These are phyloP conservation scores for Rusavskia elegans DNA, from an alignment of 495 filamentous ascomycete genomes.

Conservation along the genomic window DNA sequence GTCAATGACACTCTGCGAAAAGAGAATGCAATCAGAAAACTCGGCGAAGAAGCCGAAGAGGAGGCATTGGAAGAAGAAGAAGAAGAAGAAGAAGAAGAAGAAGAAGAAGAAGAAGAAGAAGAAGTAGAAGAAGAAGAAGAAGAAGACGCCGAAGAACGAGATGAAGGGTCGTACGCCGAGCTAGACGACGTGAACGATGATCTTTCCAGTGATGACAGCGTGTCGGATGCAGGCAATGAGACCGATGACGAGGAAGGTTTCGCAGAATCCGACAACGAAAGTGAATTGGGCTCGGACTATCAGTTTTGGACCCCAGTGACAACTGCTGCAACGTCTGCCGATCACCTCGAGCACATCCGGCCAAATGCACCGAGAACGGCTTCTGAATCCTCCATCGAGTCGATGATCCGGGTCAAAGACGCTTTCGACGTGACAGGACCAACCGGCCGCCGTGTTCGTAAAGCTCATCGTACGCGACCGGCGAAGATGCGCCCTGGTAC, in stretches of 20 bases:
- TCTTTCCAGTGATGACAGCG: constrained; percentile 36
- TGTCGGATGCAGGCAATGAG: constrained; percentile 59
- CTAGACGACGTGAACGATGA: constrained; percentile 27
- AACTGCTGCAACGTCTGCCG: constrained; percentile 39
- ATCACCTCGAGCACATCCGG: constrained; percentile 32
- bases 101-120: constrained; percentile 52
- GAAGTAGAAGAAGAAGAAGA: constrained; percentile 62
- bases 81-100: constrained; percentile 46
- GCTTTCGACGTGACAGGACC: constrained; percentile 9
- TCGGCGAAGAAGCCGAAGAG: constrained; percentile 83
- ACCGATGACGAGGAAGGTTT: constrained; percentile 95
- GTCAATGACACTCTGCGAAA: constrained; percentile 80
- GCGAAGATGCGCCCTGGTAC: constrained; percentile 54
- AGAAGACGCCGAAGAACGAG: constrained; percentile 46
- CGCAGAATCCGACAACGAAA: constrained; percentile 73
- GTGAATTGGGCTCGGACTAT: constrained; percentile 56
- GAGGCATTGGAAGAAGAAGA: constrained; percentile 63
- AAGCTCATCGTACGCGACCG: constrained; percentile 13
- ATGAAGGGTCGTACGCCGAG: constrained; percentile 38
- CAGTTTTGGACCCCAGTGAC: constrained; percentile 63
- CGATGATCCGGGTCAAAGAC: constrained; percentile 29
- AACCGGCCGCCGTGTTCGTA: constrained; percentile 18
- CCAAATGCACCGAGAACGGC: constrained; percentile 28
- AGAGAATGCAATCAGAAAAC: constrained; percentile 71
- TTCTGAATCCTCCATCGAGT: constrained; percentile 52